Base-by-base conservation (phyloP, 2,329 filamentous ascomycete species). In the Neopestalotiopsis rosae region DNA sequence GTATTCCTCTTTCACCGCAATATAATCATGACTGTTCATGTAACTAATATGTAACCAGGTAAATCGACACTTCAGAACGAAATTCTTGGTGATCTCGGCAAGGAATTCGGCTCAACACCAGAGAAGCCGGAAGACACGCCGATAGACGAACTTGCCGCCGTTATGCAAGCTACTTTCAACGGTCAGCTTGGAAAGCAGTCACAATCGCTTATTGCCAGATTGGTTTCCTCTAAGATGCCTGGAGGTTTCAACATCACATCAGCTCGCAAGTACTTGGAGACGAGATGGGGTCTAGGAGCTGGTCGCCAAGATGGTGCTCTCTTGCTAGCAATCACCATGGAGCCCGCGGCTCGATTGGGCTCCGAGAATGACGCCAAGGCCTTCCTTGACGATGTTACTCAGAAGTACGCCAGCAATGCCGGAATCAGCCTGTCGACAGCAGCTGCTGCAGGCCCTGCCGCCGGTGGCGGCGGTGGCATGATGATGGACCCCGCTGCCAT, bases 401-500 rank as follows among this genome's bases (percentile, higher is more conserved):
- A 97, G 77, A 97, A 97, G 80, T 98, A 98, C 79, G 95, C 96
- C 65, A 83, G 90, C 34, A 90, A 89, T 71, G 91, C 93, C 61
- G 96, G 96, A 70, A 91, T 99, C 81, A 97, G 86, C 80, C 84
- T 99, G 69, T 92, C 94, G 5, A 90, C 92, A 6, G 90, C 92
- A 34, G 88, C 93, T 32, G 89, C 92, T 65, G 92, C 91, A 70
- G 94, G 94, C 72, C 89, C 88, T 70, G 92, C 90, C 67, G 91
- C 87, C 67, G 92, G 88, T 70, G 89, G 86, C 68, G 89, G 87
- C 67, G 92, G 89, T 73, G 95, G 95, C 79, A 98, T 99, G 96
- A 97, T 99, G 94, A 98, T 99, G 95, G 96, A 99, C 77, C 96
- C 96, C 9, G 96, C 95, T 52, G 96, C 96, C 66, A 92, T 99